Conservation (phyloP, 2,329 filamentous ascomycete species). For the Apiospora kogelbergensis region DNA sequence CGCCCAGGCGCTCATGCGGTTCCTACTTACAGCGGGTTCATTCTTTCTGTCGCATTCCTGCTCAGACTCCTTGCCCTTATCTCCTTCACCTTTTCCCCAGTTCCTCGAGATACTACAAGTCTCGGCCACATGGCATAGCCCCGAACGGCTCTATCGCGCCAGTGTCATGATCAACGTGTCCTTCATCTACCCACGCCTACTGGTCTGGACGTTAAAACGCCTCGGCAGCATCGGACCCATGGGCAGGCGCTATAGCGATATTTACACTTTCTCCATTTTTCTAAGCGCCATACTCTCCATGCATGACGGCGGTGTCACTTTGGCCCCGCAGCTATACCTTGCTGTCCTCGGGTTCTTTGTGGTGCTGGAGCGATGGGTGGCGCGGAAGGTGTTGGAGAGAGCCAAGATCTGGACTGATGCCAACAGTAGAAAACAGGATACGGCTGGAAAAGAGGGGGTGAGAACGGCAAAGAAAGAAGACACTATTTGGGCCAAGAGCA, state of each 20-base stretch:
- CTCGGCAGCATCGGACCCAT: not conserved
- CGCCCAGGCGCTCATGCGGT: slow-evolving; percentile 1
- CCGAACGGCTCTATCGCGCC: slow-evolving; percentile 6
- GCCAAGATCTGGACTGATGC: not conserved
- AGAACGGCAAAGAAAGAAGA: not conserved
- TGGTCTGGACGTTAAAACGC: slow-evolving; percentile 3
- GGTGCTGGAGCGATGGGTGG: slow-evolving; percentile 14
- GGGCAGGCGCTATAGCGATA: slow-evolving; percentile 9
- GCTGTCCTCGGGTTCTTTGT: slow-evolving; percentile 5
- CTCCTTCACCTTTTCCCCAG: not conserved
- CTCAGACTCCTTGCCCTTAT: not conserved
- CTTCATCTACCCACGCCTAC: slow-evolving; percentile 15
- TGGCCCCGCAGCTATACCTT: slow-evolving; percentile 13
- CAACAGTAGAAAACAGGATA: not conserved
- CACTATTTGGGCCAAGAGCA: too few relatives aligned
- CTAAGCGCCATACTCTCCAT: slow-evolving; percentile 12
- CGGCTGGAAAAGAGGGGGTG: not conserved
- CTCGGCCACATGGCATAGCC: not conserved
- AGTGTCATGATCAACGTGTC: slow-evolving; percentile 12
- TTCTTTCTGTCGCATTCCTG: not conserved
- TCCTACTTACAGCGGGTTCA: not conserved
- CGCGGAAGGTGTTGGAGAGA: not conserved
- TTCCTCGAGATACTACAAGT: not conserved
- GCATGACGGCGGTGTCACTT: slow-evolving; percentile 11
- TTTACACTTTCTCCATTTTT: slow-evolving; percentile 16